Evolutionary conservation across 768 basidiomycete genomes (phyloP).

Genomic region (Daedalea quercina): DNA sequence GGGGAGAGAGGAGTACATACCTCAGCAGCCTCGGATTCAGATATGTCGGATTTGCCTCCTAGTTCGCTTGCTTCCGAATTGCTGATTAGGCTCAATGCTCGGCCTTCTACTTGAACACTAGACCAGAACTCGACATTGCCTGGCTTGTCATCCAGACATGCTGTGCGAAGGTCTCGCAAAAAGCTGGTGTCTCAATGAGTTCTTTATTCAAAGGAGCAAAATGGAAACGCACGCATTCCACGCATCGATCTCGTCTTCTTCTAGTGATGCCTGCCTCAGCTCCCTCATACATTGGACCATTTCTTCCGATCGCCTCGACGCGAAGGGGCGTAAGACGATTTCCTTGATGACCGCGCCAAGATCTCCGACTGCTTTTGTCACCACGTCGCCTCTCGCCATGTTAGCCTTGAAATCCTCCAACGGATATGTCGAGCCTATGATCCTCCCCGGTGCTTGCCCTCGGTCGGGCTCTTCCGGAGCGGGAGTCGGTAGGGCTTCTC

Average conservation of each 20-base stretch:
- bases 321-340: conserved; percentile 66
- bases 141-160: conserved; percentile 40
- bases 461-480: conserved; percentile 33
- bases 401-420: conserved; percentile 73
- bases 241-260: conserved; percentile 75
- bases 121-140: conserved; percentile 70
- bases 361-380: conserved; percentile 82
- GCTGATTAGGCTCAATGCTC: conserved; percentile 53
- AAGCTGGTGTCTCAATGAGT: too few species aligned
- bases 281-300: conserved; percentile 66
- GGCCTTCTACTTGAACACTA: conserved; percentile 38
- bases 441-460: conserved; percentile 58
- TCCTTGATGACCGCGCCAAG: conserved; percentile 64
- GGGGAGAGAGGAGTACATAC: conserved; percentile 29
- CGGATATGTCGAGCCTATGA: conserved; percentile 70
- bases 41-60: conserved; percentile 50
- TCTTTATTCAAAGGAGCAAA: too few species aligned
- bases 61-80: conserved; percentile 51
- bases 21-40: conserved; percentile 46
- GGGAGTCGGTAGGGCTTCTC: conserved; percentile 43
- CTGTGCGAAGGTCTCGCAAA: conserved; percentile 47
- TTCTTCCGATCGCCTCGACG: conserved; percentile 56
- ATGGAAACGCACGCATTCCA: conserved; percentile 61
- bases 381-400: conserved; percentile 66
- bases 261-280: conserved; percentile 60